phyloP scores from a whole-genome alignment of 2,329 filamentous ascomycete genomes.

The Scorias spongiosa region DNA sequence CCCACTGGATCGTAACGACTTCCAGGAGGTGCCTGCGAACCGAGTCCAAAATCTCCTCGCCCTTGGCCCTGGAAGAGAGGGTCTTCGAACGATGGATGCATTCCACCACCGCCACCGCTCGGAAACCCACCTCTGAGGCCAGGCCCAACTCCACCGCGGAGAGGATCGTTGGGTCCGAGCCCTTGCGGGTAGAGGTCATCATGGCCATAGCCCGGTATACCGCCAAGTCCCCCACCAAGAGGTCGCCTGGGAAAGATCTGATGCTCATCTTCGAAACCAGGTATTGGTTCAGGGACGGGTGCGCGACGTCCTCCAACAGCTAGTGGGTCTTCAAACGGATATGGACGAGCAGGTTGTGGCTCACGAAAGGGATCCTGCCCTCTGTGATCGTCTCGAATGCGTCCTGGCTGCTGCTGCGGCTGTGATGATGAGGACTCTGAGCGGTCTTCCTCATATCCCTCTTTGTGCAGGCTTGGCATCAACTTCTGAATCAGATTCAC shows the following conservation, averaged over 20 bases:
- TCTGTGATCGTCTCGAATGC: slow-evolving; percentile 1
- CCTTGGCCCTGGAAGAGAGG: slow-evolving; percentile 54
- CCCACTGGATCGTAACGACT: slow-evolving; percentile 83
- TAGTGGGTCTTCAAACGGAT: slow-evolving; percentile 47
- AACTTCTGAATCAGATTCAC: slow-evolving; percentile 71
- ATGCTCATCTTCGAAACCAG: slow-evolving; percentile 85
- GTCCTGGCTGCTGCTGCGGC: slow-evolving; percentile 21
- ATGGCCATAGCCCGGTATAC: slow-evolving; percentile 51
- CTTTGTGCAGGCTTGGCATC: slow-evolving; percentile 59
- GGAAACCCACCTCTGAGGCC: slow-evolving; percentile 33
- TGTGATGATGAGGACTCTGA: slow-evolving; percentile 8
- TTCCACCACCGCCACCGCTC: slow-evolving; percentile 54
- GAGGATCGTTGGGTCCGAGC: slow-evolving; percentile 69
- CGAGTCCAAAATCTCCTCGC: slow-evolving; percentile 35
- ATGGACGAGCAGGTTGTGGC: slow-evolving; percentile 47
- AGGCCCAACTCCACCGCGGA: slow-evolving; percentile 47
- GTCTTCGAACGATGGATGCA: slow-evolving; percentile 94
- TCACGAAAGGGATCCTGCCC: slow-evolving; percentile 29
- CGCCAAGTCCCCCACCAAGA: slow-evolving; percentile 34
- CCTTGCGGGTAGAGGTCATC: slow-evolving; percentile 79
- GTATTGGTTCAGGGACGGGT: slow-evolving; percentile 58
- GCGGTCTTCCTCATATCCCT: slow-evolving; percentile 54
- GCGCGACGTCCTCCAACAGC: slow-evolving; percentile 38
- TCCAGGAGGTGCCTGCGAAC: slow-evolving; percentile 68
- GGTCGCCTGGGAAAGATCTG: slow-evolving; percentile 52